A percentile compares a stretch with the other conserved stretches of the same genome.
Conservation (phyloP, 768 basidiomycete genomes). For the Candolleomyces aberdarensis region DNA sequence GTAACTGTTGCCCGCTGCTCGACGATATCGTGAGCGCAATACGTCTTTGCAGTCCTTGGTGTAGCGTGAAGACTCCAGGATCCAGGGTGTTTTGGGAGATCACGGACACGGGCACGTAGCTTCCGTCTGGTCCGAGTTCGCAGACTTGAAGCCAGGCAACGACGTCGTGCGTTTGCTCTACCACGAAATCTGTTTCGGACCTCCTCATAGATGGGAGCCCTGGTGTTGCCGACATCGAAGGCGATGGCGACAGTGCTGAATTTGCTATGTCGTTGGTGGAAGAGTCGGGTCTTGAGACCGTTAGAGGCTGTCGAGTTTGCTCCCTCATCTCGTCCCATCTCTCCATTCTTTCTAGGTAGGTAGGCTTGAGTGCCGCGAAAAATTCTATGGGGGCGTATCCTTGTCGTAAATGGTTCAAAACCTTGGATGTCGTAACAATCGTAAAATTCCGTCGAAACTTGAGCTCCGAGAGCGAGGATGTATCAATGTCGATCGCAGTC, state of each 20-base stretch:
- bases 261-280: no score
- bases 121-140: slow-evolving; percentile 82
- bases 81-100: slow-evolving; percentile 72
- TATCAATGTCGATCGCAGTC: slow-evolving; percentile 67
- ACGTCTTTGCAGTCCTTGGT: slow-evolving; percentile 91
- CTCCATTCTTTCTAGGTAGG: slow-evolving; percentile 85
- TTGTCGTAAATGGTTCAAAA: slow-evolving; percentile 65
- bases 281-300: slow-evolving; percentile 13
- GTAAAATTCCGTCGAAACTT: slow-evolving; percentile 83
- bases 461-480: slow-evolving; percentile 69
- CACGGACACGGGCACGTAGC: slow-evolving; percentile 82
- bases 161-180: slow-evolving; percentile 87
- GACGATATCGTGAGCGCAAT: slow-evolving; percentile 75
- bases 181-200: slow-evolving; percentile 89
- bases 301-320: slow-evolving; percentile 47
- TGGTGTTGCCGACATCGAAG: no score
- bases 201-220: slow-evolving; percentile 75
- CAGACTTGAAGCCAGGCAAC: slow-evolving; percentile 82
- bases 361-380: slow-evolving; percentile 77
- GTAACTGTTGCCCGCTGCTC: slow-evolving; percentile 85
- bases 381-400: slow-evolving; percentile 88
- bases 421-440: slow-evolving; percentile 70
- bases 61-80: slow-evolving; percentile 82
- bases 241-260: no score
- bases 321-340: slow-evolving; percentile 95